Base-by-base conservation (phyloP, 2,329 filamentous ascomycete species). In the Cryphonectria japonica region DNA sequence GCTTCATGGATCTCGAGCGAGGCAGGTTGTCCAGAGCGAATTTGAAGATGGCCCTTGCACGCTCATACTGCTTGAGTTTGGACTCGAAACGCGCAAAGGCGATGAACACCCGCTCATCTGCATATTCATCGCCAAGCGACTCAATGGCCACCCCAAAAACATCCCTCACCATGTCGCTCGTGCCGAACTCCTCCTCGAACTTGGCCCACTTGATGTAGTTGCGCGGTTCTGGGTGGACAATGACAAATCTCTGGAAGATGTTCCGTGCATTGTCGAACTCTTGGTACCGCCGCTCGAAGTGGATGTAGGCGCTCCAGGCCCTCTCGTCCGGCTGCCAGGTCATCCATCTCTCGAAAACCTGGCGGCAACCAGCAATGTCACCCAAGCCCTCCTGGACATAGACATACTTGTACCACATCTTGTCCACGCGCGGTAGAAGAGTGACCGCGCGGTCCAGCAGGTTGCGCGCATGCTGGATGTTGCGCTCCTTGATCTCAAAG, bases 191-290 rank as follows among this genome's bases (percentile, higher is more conserved):
- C 80, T 98, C 95, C 81, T 99, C 96, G 76, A 98, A 99, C 73
- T 93, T 93, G 72, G 95, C 92, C 96, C 96, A 99, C 80, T 98
- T 98, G 82, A 99, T 97, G 95, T 95, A 99, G 78, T 98, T 98
- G 77, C 93, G 90, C 32, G 96, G 93, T 78, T 98, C 95, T 0
- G 96, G 95, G 76, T 98, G 96, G 11, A 98, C 93, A 72, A 95
- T 88, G 1, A 94, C 97, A 78, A 98, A 98, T 39, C 93, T 88
- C 78, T 93, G 89, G 79, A 97, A 98, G 75, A 99, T 95, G 61
- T 92, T 91, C 54, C 96, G 87, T n/a, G 95, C 95, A 71, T 94
- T 86, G 72, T 97, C 94, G 77, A 92, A 96, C 80, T 99, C 96
- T 76, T 91, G 91, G 79, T 98, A 98, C 71, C 96, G 86, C 85